Evolutionary conservation across 352 stramenopile genomes (phyloP).

Genomic region (Pythium brachiatum): DNA sequence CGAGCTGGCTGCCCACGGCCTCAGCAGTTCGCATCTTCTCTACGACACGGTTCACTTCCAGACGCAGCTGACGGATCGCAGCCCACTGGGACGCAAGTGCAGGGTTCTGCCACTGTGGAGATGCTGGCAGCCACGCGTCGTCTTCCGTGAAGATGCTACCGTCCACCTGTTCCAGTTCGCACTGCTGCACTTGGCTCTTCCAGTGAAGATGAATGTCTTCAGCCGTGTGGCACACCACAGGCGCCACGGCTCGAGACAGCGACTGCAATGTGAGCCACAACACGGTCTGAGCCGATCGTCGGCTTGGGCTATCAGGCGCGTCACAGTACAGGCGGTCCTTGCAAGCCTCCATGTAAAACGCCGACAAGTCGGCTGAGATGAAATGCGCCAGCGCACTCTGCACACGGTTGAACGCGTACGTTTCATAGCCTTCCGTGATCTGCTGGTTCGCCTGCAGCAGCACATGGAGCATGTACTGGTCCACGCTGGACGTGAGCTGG

Average conservation of each 20-base stretch:
- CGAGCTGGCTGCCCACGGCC: conserved; percentile 62
- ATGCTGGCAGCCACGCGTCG: conserved; percentile 52
- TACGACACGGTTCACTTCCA: conserved; percentile 77
- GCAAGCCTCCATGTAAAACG: conserved; percentile 97
- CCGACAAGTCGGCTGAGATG: conserved; percentile 93
- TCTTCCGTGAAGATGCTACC: conserved; percentile 77
- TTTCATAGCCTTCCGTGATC: conserved; percentile 83
- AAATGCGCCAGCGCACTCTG: conserved; percentile 92
- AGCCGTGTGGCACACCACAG: conserved; percentile 94
- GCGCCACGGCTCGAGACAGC: conserved; percentile 68
- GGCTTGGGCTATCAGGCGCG: conserved; percentile 69
- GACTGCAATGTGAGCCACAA: conserved; percentile 65
- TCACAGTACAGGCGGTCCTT: conserved; percentile 98
- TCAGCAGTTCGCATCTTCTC: conserved; percentile 62
- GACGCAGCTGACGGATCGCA: conserved; percentile 84
- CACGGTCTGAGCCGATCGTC: conserved; percentile 88
- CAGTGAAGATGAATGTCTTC: conserved; percentile 96
- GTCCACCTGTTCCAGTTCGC: conserved; percentile 48
- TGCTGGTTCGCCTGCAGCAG: conserved; percentile 79
- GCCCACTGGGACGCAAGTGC: conserved; percentile 80
- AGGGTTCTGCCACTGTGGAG: conserved; percentile 47
- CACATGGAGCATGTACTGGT: conserved; percentile 96
- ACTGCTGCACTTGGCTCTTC: conserved; percentile 43
- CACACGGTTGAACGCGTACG: conserved; percentile 90
- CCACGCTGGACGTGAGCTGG: conserved; percentile 81